phyloP scores from a whole-genome alignment of 306 rosid species.

The Cicer bijugum region DNA sequence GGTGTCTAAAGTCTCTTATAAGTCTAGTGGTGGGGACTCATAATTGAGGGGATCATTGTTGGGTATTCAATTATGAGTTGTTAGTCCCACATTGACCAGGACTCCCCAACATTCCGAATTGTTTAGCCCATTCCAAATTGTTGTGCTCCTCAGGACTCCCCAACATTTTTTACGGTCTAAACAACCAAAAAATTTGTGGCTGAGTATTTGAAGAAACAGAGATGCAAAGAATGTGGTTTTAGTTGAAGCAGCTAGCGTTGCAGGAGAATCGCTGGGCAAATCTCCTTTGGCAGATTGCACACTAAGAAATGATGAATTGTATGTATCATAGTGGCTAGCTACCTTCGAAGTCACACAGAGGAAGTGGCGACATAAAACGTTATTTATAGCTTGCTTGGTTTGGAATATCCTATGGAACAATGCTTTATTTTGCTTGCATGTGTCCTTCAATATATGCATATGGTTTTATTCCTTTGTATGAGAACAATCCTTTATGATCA shows the following conservation, averaged over 20 bases:
- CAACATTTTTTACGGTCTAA: too few species aligned
- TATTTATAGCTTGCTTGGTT: slow-evolving; percentile 45
- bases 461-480: slow-evolving; percentile 51
- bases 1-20: too few species aligned
- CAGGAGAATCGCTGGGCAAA: slow-evolving; percentile 69
- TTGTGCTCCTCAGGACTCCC: too few species aligned
- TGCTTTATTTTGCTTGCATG: slow-evolving; percentile 40
- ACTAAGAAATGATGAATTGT: slow-evolving; percentile 27
- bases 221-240: neutral
- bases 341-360: slow-evolving; percentile 39
- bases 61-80: too few species aligned
- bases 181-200: too few species aligned
- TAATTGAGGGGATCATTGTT: too few species aligned
- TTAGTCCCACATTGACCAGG: too few species aligned
- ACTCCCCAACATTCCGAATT: too few species aligned
- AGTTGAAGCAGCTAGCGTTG: slow-evolving; percentile 28
- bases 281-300: slow-evolving; percentile 74
- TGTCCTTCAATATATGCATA: slow-evolving; percentile 24
- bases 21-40: too few species aligned
- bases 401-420: slow-evolving; percentile 64
- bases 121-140: too few species aligned
- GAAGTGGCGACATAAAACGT: neutral
- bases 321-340: slow-evolving; percentile 46
- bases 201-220: neutral
- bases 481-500: slow-evolving; percentile 27